Base-by-base conservation (phyloP, 768 basidiomycete genomes). In the Mycena floridula region DNA sequence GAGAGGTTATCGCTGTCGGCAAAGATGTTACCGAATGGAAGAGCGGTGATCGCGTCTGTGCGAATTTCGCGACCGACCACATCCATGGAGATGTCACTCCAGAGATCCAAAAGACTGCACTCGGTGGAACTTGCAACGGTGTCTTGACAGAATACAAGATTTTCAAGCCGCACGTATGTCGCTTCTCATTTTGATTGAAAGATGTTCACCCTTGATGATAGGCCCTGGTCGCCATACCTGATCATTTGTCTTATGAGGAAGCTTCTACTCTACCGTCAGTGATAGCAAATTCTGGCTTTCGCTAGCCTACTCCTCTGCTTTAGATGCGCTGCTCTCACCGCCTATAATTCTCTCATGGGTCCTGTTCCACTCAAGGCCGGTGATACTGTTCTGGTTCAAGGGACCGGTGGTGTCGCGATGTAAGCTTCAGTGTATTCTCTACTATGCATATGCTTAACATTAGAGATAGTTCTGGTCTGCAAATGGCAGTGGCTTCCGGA, bases 11-110 rank as follows among this genome's bases (percentile, higher is more conserved):
- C 25, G 66, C 72, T 1, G 54, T 78, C 9, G 70, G 70, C 6
- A 58, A 58, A 11, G 69, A 65, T 13, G 70, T 71, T 12, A 72
- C 59, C 24, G 61, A 56, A 5, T 81, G 76, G 77, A 71, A 69
- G 51, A 53, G 59, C 3, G 77, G 79, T n/a, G 78, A 80, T 46
- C 73, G 75, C 18, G 75, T 82, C 45, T 73, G 63, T 48, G 67
- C 77, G 7, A 81, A 78, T 55, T 76, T 81, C 47, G 54, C 65
- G 4, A 40, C 62, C 11, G 75, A 73, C 42, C 73, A 76, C 49
- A 47, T 79, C n/a, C 55, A 74, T 46, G 74, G 74, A 3, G 73
- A 77, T 43, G 42, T 56, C 35, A 65, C 59, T 7, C 56, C 54
- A 11, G 67, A 58, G 3, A 70, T 61, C 36, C 55, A 60, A 43